phyloP scores from a whole-genome alignment of 108 stramenopile species.

The Nannochloropsis granulata region DNA sequence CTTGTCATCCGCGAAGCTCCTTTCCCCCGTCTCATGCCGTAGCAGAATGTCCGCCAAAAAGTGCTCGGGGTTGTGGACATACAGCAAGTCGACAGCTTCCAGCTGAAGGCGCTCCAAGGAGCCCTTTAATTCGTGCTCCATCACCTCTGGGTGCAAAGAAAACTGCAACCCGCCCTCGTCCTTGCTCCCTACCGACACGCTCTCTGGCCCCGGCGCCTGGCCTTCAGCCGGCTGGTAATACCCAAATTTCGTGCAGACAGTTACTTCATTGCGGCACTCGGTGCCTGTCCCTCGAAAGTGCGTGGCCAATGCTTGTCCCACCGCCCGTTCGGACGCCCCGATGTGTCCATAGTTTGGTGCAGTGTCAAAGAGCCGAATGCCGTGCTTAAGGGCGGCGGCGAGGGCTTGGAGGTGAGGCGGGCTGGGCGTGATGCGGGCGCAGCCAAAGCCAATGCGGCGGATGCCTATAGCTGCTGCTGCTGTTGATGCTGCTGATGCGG shows the following conservation, averaged over 20 bases:
- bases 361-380: neutral
- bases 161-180: neutral
- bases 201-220: neutral
- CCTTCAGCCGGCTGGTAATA: neutral
- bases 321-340: neutral
- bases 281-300: neutral
- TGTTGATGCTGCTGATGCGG: too few relatives aligned
- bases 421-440: neutral
- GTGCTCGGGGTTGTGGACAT: conserved; percentile 24
- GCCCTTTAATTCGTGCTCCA: neutral
- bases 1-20: neutral
- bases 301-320: neutral
- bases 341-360: neutral
- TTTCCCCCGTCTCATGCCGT: neutral
- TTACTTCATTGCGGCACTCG: neutral
- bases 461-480: neutral
- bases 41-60: conserved; percentile 5
- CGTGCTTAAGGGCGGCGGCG: neutral
- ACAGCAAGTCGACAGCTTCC: neutral
- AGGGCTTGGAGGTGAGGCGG: neutral
- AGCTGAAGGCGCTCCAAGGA: conserved; percentile 1
- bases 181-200: neutral
- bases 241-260: neutral
- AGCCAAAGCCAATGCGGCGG: neutral
- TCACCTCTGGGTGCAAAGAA: conserved; percentile 21